These are phyloP conservation scores for Trichoderma sp. DNA, from an alignment of 2,329 filamentous ascomycete genomes.

Conservation along the genomic window DNA sequence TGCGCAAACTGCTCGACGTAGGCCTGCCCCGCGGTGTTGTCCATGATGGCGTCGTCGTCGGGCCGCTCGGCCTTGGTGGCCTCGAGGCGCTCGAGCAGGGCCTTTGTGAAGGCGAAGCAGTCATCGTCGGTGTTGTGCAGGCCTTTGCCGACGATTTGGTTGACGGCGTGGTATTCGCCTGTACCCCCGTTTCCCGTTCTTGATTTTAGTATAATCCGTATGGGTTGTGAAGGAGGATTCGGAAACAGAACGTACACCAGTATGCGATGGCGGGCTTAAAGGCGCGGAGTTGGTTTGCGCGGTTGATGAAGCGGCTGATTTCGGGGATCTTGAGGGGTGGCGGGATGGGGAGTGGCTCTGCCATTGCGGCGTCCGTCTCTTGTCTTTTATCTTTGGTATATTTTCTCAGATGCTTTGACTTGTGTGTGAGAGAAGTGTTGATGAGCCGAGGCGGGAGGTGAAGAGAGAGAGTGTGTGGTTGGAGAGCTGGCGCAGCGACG, in stretches of 20 bases:
- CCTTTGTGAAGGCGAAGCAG: constrained; percentile 76
- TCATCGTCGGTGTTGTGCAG: constrained; percentile 80
- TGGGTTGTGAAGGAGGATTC: not conserved
- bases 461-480: not conserved
- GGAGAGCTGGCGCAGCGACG: not conserved
- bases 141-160: constrained; percentile 81
- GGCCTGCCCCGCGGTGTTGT: constrained; percentile 83
- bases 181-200: too few relatives aligned
- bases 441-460: not conserved
- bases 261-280: constrained; percentile 89
- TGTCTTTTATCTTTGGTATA: not conserved
- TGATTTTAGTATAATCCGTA: not conserved
- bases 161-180: constrained; percentile 92
- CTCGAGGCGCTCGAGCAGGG: constrained; percentile 90
- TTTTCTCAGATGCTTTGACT: not conserved
- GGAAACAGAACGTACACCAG: constrained; percentile 74
- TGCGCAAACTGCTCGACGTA: constrained; percentile 94
- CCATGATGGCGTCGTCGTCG: constrained; percentile 78
- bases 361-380: constrained; percentile 57
- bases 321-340: constrained; percentile 71
- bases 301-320: constrained; percentile 78
- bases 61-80: constrained; percentile 60
- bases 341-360: constrained; percentile 50
- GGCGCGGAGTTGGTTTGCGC: constrained; percentile 80
- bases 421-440: too few relatives aligned